Evolutionary conservation across 2,329 filamentous ascomycete species (phyloP).

Genomic region (Penicillium expansum): DNA sequence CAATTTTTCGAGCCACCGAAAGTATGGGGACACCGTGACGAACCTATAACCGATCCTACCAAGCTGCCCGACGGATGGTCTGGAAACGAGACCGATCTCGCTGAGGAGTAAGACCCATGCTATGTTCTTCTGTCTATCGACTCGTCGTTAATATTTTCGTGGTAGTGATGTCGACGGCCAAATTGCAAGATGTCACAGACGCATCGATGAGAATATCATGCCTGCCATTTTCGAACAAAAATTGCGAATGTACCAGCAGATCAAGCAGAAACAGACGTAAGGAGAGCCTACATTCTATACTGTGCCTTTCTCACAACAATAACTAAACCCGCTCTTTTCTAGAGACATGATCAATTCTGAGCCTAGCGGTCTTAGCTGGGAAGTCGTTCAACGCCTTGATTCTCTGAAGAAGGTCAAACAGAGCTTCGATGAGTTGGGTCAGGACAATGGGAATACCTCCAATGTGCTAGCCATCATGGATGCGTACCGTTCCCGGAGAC

Average conservation of each 20-base stretch:
- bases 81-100: not conserved
- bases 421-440: not conserved
- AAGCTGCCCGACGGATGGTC: not conserved
- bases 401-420: not conserved
- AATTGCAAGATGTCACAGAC: not conserved
- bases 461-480: not conserved
- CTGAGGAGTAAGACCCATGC: not conserved
- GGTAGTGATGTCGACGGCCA: not conserved
- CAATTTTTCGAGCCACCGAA: not conserved
- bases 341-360: constrained; percentile 2
- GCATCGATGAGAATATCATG: not conserved
- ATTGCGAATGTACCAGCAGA: not conserved
- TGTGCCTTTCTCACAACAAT: not conserved
- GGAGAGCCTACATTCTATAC: not conserved
- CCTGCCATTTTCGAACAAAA: not conserved
- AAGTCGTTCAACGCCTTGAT: not conserved
- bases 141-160: not conserved
- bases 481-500: not conserved
- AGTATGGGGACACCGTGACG: not conserved
- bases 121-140: not conserved
- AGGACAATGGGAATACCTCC: not conserved
- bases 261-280: not conserved
- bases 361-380: not conserved
- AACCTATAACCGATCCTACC: not conserved
- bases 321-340: not conserved